Evolutionary conservation across 768 basidiomycete genomes (phyloP).

Genomic region (Leccinum truebloodii): DNA sequence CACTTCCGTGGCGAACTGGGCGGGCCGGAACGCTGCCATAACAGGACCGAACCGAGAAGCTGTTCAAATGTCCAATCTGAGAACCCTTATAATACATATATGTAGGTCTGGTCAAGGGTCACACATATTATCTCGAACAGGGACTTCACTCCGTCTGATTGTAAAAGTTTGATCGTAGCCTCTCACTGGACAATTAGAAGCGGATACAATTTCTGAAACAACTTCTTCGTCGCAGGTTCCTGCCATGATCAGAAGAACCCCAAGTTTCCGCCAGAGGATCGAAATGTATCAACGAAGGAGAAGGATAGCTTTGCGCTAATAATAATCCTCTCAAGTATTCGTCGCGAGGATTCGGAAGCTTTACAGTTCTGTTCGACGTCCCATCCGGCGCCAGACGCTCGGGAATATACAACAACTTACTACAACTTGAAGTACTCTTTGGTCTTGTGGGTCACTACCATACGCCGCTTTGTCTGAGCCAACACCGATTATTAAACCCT

Average conservation of each 20-base stretch:
- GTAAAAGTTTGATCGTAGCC: background rate
- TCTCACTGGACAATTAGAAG: background rate
- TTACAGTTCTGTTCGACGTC: background rate
- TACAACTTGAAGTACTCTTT: background rate
- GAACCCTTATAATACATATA: background rate
- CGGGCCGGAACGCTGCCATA: background rate
- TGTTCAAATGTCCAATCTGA: background rate
- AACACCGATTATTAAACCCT: background rate
- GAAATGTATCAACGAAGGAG: background rate
- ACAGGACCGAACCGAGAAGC: background rate
- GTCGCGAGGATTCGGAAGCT: background rate
- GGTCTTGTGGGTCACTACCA: background rate
- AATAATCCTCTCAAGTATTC: background rate
- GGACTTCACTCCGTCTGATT: no score
- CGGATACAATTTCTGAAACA: conserved; percentile 1
- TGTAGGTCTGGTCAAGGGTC: no score
- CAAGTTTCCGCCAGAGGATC: background rate
- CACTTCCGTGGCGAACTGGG: background rate
- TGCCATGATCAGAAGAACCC: background rate
- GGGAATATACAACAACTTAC: background rate
- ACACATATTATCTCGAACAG: no score
- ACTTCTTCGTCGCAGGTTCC: background rate
- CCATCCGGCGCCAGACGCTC: background rate
- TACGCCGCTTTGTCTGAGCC: background rate
- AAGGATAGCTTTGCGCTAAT: background rate